These are phyloP conservation scores for Acmispon strigosus DNA, from an alignment of 306 rosid genomes.

Conservation along the genomic window DNA sequence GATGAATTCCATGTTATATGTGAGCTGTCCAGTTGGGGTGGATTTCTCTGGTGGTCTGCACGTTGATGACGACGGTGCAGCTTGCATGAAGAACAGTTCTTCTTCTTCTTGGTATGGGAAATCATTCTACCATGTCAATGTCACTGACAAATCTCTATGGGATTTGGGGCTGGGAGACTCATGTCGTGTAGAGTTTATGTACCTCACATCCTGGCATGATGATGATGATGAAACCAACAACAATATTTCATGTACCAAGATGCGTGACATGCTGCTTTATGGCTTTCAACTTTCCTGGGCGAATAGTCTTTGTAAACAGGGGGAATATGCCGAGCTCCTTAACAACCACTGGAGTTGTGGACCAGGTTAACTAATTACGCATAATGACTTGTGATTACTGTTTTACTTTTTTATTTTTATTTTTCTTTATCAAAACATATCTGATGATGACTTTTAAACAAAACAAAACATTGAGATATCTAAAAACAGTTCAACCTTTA, in stretches of 20 bases:
- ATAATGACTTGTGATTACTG: no score
- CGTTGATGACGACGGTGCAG: not conserved
- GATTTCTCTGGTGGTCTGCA: not conserved
- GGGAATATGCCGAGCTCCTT: no score
- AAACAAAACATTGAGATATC: no score
- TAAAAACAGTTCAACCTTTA: no score
- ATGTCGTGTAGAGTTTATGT: not conserved
- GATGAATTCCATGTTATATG: not conserved
- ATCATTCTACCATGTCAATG: not conserved
- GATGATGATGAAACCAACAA: not conserved
- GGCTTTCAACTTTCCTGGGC: conserved; percentile 6
- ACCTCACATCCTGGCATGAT: not conserved
- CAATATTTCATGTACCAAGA: not conserved
- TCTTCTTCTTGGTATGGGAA: not conserved
- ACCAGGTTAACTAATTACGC: no score
- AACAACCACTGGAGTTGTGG: no score
- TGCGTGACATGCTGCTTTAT: not conserved
- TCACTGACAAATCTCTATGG: not conserved
- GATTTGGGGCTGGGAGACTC: not conserved
- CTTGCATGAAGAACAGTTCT: not conserved
- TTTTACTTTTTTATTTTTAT: no score
- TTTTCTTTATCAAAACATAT: no score
- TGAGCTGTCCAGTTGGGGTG: not conserved
- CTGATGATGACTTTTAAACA: no score
- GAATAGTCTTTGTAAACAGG: not conserved